phyloP scores from a whole-genome alignment of 352 stramenopile genomes.

The Peronosclerospora sorghi region DNA sequence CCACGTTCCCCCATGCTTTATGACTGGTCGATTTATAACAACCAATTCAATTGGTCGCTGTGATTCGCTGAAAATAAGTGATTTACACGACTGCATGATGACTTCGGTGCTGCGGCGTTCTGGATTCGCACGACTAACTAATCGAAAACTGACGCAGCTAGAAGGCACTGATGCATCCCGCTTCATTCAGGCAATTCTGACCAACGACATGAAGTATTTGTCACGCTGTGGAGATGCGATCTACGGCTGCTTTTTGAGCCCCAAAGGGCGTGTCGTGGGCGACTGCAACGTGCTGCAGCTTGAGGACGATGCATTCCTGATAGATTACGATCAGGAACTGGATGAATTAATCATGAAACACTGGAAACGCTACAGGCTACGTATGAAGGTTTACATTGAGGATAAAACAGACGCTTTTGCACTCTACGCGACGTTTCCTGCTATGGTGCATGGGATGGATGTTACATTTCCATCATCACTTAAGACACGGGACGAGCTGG shows the following conservation, averaged over 20 bases:
- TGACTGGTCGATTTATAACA: neutral
- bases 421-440: conserved; percentile 42
- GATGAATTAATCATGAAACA: conserved; percentile 59
- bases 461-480: conserved; percentile 12
- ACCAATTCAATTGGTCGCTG: neutral
- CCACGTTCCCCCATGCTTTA: conserved; percentile 67
- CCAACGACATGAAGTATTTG: conserved; percentile 73
- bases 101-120: conserved; percentile 20
- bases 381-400: conserved; percentile 70
- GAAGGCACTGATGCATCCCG: conserved; percentile 52
- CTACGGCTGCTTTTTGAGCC: conserved; percentile 71
- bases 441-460: conserved; percentile 22
- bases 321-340: conserved; percentile 61
- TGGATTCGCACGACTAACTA: conserved; percentile 37
- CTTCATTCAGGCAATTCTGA: conserved; percentile 77
- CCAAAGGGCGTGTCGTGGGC: conserved; percentile 65
- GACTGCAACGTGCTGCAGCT: conserved; percentile 70
- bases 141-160: conserved; percentile 55
- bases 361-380: conserved; percentile 84
- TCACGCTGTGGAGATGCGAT: conserved; percentile 39
- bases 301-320: conserved; percentile 51
- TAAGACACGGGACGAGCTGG: conserved; percentile 10
- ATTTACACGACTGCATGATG: conserved; percentile 5
- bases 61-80: conserved; percentile 11
- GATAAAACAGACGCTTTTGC: conserved; percentile 44